phyloP scores from a whole-genome alignment of 257 asterid genomes.

The Solanum pinnatisectum region DNA sequence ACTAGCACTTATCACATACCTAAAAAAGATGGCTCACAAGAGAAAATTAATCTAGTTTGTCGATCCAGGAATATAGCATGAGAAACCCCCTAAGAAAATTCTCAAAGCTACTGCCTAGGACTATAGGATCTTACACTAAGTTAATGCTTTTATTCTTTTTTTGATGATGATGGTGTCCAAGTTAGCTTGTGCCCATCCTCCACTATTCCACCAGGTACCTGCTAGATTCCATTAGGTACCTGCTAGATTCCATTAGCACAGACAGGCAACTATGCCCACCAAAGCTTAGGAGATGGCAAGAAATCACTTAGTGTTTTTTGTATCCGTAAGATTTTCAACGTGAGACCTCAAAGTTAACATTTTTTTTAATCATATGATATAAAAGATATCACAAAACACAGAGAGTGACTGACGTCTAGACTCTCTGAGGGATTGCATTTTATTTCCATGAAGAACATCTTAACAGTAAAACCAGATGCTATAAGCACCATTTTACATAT shows the following conservation, averaged over 20 bases:
- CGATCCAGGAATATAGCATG: background rate
- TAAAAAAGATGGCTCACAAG: background rate
- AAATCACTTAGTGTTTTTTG: background rate
- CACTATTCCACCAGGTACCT: background rate
- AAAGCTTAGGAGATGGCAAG: background rate
- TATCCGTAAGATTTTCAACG: background rate
- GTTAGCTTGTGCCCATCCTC: background rate
- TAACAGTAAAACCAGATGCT: background rate
- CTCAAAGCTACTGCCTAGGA: background rate
- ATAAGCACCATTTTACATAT: background rate
- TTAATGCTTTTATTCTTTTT: background rate
- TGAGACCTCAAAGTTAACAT: background rate
- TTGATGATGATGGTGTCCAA: background rate
- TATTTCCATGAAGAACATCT: background rate
- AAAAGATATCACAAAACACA: background rate
- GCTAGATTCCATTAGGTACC: background rate
- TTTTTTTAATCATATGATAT: background rate
- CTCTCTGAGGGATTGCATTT: background rate
- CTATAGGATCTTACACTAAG: background rate
- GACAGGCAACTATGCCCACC: background rate
- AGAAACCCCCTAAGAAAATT: background rate
- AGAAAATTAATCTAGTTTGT: background rate
- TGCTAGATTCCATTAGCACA: background rate
- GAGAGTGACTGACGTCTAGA: background rate
- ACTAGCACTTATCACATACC: background rate